Base-by-base conservation (phyloP, 1,284 basidiomycete species). In the Cryptococcus amylolentus region DNA sequence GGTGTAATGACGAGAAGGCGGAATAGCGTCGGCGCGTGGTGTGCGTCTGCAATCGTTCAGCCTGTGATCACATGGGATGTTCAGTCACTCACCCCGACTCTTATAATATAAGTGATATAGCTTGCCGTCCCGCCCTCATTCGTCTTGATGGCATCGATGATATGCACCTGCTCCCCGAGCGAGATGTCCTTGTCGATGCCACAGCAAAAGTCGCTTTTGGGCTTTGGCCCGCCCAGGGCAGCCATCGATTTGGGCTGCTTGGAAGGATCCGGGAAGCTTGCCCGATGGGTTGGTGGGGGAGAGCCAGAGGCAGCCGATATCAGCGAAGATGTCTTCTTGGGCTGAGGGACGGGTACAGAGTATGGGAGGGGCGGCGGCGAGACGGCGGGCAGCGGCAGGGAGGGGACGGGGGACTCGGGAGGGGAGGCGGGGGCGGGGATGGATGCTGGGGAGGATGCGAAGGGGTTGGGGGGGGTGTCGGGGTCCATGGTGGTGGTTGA, bases 21-120 rank as follows among this genome's bases (percentile, higher is more conserved):
- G 95, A 98, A 77, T 98, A 99, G 40, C 96, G 84, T 66, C 97
- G 89, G 47, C 87, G 84, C 5, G 91, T 86, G 68, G 91, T 88
- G n/a, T 86, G 82, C 62, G 82, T 84, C 91, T 95, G 73, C 46
- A 50, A 55, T 51, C 16, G 3, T 16, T 41, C n/a, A 38, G 16
- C 28, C 31, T 18, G 28, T 31, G 23, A 12, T 31, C 13, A 41
- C 23, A 18, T 23, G 14, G 18, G 49, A n/a, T 48, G 18, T 7
- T 6, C 6, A 42, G 27, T 12, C 14, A 80, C 88, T 73, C 76
- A 96, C 94, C 62, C 92, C 93, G 49, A 92, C 88, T 55, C 83
- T 84, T 68, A 98, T 94, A 58, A 95, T 85, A 80, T 98, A 98
- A 63, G 89, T 87, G 73, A 98, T 98, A 73, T 96, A 98, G 9